Evolutionary conservation across 169 alveolate genomes (phyloP), one percentile per base, ranked within the genome.

Genomic region (Cryptosporidium sp.): DNA sequence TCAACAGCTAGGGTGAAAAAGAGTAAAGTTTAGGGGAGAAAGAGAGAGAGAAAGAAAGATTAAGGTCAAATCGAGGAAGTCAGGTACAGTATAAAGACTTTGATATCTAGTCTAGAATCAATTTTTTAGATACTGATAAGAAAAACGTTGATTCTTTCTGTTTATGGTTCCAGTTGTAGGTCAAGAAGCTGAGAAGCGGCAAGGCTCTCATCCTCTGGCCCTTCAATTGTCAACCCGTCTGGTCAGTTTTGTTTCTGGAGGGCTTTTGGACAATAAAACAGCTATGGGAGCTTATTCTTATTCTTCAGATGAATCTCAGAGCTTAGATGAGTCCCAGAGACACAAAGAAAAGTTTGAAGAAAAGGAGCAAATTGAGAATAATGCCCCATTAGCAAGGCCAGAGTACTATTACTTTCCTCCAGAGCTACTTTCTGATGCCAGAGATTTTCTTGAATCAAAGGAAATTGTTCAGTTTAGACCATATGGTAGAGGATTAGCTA

Each of bases 351-450:
- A 10, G 26, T 69, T 16, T 1, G 69, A 58, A 4, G n/a, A 37
- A 21, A 37, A 73, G 18, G 58, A 29, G 1, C 39, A 35, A 4
- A 18, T 80, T 4, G 75, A n/a, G 39, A 80, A 48, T 65, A 41
- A 80, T 67, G 80, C 33, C 16, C 89, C 89, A 3, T 65, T 80
- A 65, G 73, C 68, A 6, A 61, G 23, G 10, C 75, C 89, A 14
- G 68, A 80, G 33, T 65, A 80, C 68, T 80, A 80, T 41, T 80
- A 80, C 43, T 80, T 29, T n/a, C 89, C 89, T 41, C 75, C 73
- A 41, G 67, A 59, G 12, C 33, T 80, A 4, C 41, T 80, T 16
- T 6, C 74, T 29, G 75, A 52, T 80, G 41, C 37, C 7, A 43
- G 39, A 33, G 74, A 59, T 29, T 33, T 48, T 41, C 59, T 55